Base-by-base conservation (phyloP, 495 filamentous ascomycete genomes). In the Gamarada debralockiae region DNA sequence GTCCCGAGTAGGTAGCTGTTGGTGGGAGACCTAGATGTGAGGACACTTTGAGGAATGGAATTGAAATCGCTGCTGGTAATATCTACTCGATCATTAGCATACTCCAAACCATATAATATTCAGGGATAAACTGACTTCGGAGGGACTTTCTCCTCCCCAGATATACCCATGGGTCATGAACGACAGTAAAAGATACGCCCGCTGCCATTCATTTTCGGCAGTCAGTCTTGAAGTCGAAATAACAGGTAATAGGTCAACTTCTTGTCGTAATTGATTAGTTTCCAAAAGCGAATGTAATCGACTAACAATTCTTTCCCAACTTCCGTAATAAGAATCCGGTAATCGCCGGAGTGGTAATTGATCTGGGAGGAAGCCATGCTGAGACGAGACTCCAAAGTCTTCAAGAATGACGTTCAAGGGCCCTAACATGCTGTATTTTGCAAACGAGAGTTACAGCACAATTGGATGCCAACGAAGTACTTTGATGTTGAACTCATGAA, bases 311-410 rank as follows among this genome's bases (percentile, higher is more conserved):
- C 37, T 48, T 37, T 65, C 62, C 62, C 62, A 65, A 3, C 33
- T 31, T 27, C 49, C 37, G 20, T 65, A 65, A 42, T 60, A 65
- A 4, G 34, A 13, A 34, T 56, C 34, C 10, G 17, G 24, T 12
- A 61, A 36, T 43, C 25, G 31, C 13, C 38, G 17, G 1, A 61
- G 41, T 1, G 58, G 58, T 10, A 29, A 25, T 45, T 61, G 31
- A 31, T 84, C 67, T 0, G 93, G 88, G 15, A 98, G 83, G 70
- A 98, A 98, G 50, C 93, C 93, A 73, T 88, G 73, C 33, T 80
- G 73, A 18, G 83, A 74, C 44, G 92, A 95, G 67, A 98, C 83
- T 61, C 83, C 87, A 72, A 95, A 97, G 61, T 95, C 86, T 58
- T 78, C 75, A 21, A 88, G 73, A 18, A 75, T 69, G 9, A 52